These are phyloP conservation scores for Paspalum vaginatum DNA, from an alignment of 176 grass and related monocot genomes.

Conservation along the genomic window DNA sequence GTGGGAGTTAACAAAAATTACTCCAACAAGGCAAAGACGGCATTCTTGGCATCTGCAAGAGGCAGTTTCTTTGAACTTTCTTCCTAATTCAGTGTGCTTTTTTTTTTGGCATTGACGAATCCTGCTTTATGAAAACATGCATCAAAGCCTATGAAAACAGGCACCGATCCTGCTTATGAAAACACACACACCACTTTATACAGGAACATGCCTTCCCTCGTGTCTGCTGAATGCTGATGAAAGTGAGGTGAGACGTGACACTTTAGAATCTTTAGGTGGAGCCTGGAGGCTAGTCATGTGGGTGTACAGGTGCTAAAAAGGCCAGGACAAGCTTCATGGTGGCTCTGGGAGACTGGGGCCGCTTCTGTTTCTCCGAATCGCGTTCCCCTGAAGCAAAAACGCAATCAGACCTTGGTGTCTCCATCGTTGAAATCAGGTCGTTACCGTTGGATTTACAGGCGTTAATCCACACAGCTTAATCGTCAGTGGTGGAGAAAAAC, in stretches of 20 bases:
- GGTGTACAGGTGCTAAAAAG: not conserved
- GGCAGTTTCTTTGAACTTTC: not conserved
- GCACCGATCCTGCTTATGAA: not conserved
- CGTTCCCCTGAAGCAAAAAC: slow-evolving; percentile 18
- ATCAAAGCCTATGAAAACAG: slow-evolving; percentile 26
- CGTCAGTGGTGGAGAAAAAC: not conserved
- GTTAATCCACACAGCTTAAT: not conserved
- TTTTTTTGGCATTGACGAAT: slow-evolving; percentile 6
- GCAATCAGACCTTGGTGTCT: not conserved
- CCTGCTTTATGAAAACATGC: not conserved
- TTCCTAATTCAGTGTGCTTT: not conserved
- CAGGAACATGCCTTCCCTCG: slow-evolving; percentile 1
- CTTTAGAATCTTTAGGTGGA: slow-evolving; percentile 48
- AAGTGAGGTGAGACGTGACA: slow-evolving; percentile 22
- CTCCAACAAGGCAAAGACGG: not conserved
- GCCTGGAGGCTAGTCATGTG: slow-evolving; percentile 2
- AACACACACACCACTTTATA: not conserved
- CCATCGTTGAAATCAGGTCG: not conserved
- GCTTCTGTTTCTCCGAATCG: not conserved
- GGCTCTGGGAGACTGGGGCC: not conserved
- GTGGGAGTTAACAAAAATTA: not conserved
- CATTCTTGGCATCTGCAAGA: not conserved
- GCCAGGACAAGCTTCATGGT: not conserved
- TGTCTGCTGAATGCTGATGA: slow-evolving; percentile 18
- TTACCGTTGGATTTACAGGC: not conserved